Conservation (phyloP, 2,329 filamentous ascomycete species). For the Penicillium sp. region DNA sequence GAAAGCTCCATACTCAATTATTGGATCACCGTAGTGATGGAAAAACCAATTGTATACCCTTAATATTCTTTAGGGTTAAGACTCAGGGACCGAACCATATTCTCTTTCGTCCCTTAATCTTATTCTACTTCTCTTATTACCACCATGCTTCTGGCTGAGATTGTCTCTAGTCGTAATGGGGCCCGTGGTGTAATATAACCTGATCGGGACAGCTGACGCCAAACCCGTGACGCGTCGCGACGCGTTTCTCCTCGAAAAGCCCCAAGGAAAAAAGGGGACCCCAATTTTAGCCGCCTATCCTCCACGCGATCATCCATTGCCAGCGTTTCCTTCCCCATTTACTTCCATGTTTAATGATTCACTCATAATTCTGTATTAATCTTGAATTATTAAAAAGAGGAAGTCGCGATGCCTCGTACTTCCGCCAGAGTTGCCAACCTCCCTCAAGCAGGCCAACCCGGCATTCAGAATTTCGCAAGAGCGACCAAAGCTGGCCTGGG, state of each 20-base stretch:
- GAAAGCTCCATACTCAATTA: background rate
- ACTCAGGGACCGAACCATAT: background rate
- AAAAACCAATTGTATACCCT: background rate
- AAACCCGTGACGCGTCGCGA: conserved; percentile 27
- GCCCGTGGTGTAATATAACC: conserved; percentile 21
- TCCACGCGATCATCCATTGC: conserved; percentile 3
- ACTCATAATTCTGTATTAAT: conserved; percentile 9
- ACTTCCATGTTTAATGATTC: conserved; percentile 14
- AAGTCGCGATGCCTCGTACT: conserved; percentile 38
- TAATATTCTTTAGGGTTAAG: background rate
- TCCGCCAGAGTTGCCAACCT: conserved; percentile 37
- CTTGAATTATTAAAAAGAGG: conserved; percentile 16
- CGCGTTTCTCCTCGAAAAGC: conserved; percentile 22
- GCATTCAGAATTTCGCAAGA: conserved; percentile 51
- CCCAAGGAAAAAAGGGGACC: conserved; percentile 8
- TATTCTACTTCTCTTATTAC: background rate
- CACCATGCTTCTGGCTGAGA: background rate
- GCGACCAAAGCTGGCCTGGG: conserved; percentile 47
- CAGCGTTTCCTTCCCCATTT: background rate
- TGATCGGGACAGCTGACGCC: conserved; percentile 19
- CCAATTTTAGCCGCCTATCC: conserved; percentile 14
- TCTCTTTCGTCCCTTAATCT: background rate
- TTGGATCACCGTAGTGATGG: conserved; percentile 23
- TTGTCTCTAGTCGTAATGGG: background rate
- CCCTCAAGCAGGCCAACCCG: conserved; percentile 40